These are phyloP conservation scores for Coniosporium tulheliwenetii DNA, from an alignment of 2,329 filamentous ascomycete genomes.

Conservation along the genomic window DNA sequence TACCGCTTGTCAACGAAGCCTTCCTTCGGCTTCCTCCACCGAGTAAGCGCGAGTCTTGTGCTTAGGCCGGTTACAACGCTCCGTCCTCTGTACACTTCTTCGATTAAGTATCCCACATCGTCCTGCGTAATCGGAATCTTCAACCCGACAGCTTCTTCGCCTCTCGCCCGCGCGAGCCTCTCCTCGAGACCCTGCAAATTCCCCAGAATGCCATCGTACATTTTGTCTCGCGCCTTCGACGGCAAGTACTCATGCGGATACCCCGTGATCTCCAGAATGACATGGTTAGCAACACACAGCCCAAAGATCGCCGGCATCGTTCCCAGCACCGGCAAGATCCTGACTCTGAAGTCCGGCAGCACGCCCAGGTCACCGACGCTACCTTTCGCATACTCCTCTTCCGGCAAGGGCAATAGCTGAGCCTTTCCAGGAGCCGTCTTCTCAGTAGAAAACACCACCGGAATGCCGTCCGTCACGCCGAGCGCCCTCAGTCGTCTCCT, in stretches of 20 bases:
- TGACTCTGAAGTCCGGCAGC: constrained; percentile 78
- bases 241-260: constrained; percentile 79
- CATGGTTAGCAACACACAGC: constrained; percentile 78
- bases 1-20: constrained; percentile 48
- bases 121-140: constrained; percentile 62
- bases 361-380: constrained; percentile 75
- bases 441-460: constrained; percentile 85
- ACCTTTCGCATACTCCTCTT: constrained; percentile 79
- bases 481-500: constrained; percentile 59
- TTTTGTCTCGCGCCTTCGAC: constrained; percentile 71
- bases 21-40: constrained; percentile 56
- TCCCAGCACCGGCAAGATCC: constrained; percentile 87
- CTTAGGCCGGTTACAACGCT: constrained; percentile 58
- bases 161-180: constrained; percentile 45
- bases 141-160: constrained; percentile 48
- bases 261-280: constrained; percentile 64
- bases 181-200: constrained; percentile 67
- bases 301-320: constrained; percentile 98
- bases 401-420: constrained; percentile 67
- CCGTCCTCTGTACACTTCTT: constrained; percentile 74
- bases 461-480: constrained; percentile 72
- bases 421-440: constrained; percentile 84
- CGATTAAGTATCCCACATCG: constrained; percentile 76
- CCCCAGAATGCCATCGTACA: constrained; percentile 74
- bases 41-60: constrained; percentile 61